Conservation (phyloP, 257 asterid genomes). For the Euphrasia confusa region DNA sequence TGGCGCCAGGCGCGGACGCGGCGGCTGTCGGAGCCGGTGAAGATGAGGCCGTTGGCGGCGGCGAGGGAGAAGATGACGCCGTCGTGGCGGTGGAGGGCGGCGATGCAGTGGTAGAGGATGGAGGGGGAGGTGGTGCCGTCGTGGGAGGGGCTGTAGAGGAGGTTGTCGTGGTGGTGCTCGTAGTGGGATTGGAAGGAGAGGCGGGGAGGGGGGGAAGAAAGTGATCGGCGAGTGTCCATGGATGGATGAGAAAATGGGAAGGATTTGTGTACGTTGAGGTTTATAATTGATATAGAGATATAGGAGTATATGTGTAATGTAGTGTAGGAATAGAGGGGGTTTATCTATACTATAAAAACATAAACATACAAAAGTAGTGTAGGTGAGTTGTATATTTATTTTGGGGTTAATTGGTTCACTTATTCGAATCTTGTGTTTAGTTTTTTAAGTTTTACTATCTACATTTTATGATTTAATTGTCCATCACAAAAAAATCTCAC, state of each 20-base stretch:
- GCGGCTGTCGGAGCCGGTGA: constrained; percentile 71
- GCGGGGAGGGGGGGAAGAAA: constrained; percentile 41
- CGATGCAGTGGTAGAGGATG: constrained; percentile 79
- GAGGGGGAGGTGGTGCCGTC: constrained; percentile 73
- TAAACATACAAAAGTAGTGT: no score
- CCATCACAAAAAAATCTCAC: no score
- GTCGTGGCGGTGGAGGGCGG: constrained; percentile 83
- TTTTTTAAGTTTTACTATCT: no score
- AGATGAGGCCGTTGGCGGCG: constrained; percentile 56
- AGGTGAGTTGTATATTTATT: no score
- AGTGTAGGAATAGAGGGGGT: no score
- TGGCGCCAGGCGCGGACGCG: constrained; percentile 84
- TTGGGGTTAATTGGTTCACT: no score
- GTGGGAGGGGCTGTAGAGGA: constrained; percentile 63
- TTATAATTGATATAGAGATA: no score
- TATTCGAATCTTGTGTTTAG: no score
- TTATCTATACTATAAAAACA: no score
- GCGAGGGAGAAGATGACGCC: constrained; percentile 72
- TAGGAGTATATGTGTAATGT: no score
- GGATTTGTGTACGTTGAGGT: no score
- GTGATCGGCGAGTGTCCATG: constrained; percentile 19
- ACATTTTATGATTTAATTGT: no score
- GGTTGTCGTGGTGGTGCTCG: constrained; percentile 42
- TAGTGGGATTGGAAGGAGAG: constrained; percentile 40
- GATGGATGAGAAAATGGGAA: background rate